A percentile compares a stretch with the other conserved stretches of the same genome.
These are phyloP conservation scores for Yamadazyma ubonensis DNA, from an alignment of 805 yeast genomes.

Conservation along the genomic window DNA sequence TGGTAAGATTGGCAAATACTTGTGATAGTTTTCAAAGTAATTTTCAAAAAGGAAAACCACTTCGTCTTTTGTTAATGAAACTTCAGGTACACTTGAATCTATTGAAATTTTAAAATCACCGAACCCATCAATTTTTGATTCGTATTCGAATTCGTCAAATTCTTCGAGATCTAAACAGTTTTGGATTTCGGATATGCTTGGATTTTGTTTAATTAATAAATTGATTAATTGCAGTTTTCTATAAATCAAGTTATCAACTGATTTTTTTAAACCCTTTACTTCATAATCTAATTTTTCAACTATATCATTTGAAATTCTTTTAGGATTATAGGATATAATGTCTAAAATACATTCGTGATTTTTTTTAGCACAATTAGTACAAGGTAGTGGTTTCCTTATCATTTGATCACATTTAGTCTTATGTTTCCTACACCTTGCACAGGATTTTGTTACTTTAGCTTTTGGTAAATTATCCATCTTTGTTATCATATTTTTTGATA, in stretches of 20 bases:
- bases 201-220: conserved; percentile 14
- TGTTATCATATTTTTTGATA: conserved; percentile 5
- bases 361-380: conserved; percentile 54
- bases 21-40: conserved; percentile 29
- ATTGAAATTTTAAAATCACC: conserved; percentile 10
- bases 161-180: conserved; percentile 18
- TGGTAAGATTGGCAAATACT: conserved; percentile 34
- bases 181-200: conserved; percentile 24
- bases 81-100: not conserved
- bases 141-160: not conserved
- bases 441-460: conserved; percentile 46
- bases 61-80: conserved; percentile 9
- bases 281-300: conserved; percentile 28
- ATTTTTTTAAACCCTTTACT: conserved; percentile 21
- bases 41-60: conserved; percentile 15
- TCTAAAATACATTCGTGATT: conserved; percentile 55
- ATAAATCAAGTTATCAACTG: conserved; percentile 25
- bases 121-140: not conserved
- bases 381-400: conserved; percentile 51
- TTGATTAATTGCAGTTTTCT: conserved; percentile 18
- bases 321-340: conserved; percentile 49
- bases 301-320: conserved; percentile 34
- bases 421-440: conserved; percentile 63
- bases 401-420: conserved; percentile 65
- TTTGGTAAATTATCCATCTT: conserved; percentile 10